Evolutionary conservation across 768 basidiomycete genomes (phyloP), one percentile per base, ranked within the genome.

Genomic region (Boletus reticulatus): DNA sequence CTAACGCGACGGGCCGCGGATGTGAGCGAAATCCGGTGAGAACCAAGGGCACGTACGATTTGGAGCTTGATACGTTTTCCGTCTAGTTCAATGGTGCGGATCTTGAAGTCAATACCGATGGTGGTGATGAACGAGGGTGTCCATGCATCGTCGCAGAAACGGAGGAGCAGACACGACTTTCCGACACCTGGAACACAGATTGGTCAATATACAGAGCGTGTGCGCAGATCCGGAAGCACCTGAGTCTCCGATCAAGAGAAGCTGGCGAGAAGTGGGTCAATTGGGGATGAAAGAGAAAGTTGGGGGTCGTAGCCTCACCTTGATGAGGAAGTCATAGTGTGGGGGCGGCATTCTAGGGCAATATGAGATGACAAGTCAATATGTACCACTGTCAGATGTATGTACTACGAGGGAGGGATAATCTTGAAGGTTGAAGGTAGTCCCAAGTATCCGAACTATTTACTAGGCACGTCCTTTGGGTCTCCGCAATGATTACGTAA

Each of bases 101-200:
- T 98, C 87, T 95, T 96, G 82, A 97, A 97, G 84, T 97, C 94
- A 63, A 98, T 95, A 56, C 96, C 97, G 73, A 99, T 99, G 54
- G 97, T 99, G 54, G 95, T 98, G 76, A 98, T 98, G 80, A 98
- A 98, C 43, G 92, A 94, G 46, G 95, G 95, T 34, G 97, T 98
- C 94, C 95, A 99, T 60, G 95, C 92, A 75, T 99, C 97, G 78
- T 98, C 97, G 72, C 94, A 98, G 84, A 99, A 99, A 61, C 94
- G 89, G 58, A 94, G 83, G 50, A 94, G 80, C n/a, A 94, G 81
- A 76, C 92, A 94, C 27, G 95, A 98, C 80, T 99, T 95, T 60
- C 96, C 94, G 65, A 97, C 95, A 75, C 94, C 94, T 87, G 63
- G 49, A 31, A 45, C 46, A 50, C 52, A 51, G 17, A 22, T 63